A percentile compares a stretch with the other conserved stretches of the same genome.
phyloP scores from a whole-genome alignment of 768 basidiomycete genomes.

The Mycena rosella region DNA sequence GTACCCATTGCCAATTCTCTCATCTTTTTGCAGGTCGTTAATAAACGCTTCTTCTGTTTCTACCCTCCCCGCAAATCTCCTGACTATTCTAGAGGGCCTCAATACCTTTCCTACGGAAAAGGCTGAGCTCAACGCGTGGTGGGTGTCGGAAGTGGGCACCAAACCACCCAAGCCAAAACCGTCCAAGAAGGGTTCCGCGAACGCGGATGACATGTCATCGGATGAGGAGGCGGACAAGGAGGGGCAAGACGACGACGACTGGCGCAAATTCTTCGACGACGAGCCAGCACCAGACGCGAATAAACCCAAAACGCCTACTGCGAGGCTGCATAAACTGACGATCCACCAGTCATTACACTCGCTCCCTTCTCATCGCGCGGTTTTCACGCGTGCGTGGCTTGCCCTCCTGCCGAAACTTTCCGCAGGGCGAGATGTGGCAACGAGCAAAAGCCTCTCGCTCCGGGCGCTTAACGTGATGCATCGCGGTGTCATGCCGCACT shows the following conservation, averaged over 20 bases:
- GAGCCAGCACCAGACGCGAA: conserved; percentile 53
- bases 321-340: conserved; percentile 74
- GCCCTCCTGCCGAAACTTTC: conserved; percentile 73
- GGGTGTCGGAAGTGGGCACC: conserved; percentile 75
- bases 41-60: conserved; percentile 46
- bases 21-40: conserved; percentile 44
- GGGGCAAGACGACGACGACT: conserved; percentile 67
- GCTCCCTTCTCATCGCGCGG: conserved; percentile 80
- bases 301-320: conserved; percentile 52
- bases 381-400: conserved; percentile 88
- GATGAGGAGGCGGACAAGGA: conserved; percentile 52
- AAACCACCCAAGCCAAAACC: conserved; percentile 67
- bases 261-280: conserved; percentile 89
- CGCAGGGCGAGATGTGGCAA: conserved; percentile 48
- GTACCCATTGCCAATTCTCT: neutral
- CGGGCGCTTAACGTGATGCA: conserved; percentile 85
- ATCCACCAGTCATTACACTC: conserved; percentile 84
- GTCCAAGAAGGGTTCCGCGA: conserved; percentile 49
- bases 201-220: conserved; percentile 43
- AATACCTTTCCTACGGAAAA: conserved; percentile 80
- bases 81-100: conserved; percentile 76
- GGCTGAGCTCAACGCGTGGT: conserved; percentile 81
- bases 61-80: conserved; percentile 58
- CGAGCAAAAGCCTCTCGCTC: conserved; percentile 58
- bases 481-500: conserved; percentile 83